These are phyloP conservation scores for Colletotrichum australisinense DNA, from an alignment of 2,329 filamentous ascomycete species.

Conservation along the genomic window DNA sequence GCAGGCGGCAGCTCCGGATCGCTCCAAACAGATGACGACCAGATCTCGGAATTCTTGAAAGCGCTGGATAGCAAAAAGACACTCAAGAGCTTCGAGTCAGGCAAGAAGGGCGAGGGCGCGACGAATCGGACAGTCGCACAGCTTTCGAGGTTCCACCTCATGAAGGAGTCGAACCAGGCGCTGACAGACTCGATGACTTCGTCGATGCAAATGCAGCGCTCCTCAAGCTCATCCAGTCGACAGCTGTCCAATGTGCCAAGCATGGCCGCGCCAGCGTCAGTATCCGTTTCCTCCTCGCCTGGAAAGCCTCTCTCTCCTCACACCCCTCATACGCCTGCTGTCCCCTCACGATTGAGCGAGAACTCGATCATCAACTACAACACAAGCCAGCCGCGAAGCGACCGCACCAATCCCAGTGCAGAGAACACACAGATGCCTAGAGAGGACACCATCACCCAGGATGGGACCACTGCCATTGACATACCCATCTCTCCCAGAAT, in stretches of 20 bases:
- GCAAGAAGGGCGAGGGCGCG: slow-evolving; percentile 74
- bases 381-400: slow-evolving; percentile 42
- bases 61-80: slow-evolving; percentile 89
- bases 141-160: slow-evolving; percentile 85
- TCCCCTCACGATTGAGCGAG: slow-evolving; percentile 92
- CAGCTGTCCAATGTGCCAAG: slow-evolving; percentile 70
- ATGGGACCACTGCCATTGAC: slow-evolving; percentile 75
- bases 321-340: slow-evolving; percentile 91
- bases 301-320: slow-evolving; percentile 91
- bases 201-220: slow-evolving; percentile 85
- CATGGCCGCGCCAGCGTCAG: slow-evolving; percentile 78
- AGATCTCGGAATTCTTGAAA: slow-evolving; percentile 93
- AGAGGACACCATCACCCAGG: slow-evolving; percentile 55
- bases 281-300: slow-evolving; percentile 89
- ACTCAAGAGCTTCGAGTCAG: slow-evolving; percentile 79
- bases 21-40: slow-evolving; percentile 83
- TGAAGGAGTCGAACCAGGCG: slow-evolving; percentile 89
- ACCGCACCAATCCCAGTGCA: slow-evolving; percentile 40
- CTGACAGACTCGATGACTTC: slow-evolving; percentile 95
- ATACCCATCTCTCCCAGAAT: slow-evolving; percentile 78
- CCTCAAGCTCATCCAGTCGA: slow-evolving; percentile 78
- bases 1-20: slow-evolving; percentile 75
- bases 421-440: slow-evolving; percentile 45
- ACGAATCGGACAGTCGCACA: slow-evolving; percentile 83
- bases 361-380: slow-evolving; percentile 84